Conservation (phyloP, 805 yeast genomes). For the Sporopachydermia quercuum region DNA sequence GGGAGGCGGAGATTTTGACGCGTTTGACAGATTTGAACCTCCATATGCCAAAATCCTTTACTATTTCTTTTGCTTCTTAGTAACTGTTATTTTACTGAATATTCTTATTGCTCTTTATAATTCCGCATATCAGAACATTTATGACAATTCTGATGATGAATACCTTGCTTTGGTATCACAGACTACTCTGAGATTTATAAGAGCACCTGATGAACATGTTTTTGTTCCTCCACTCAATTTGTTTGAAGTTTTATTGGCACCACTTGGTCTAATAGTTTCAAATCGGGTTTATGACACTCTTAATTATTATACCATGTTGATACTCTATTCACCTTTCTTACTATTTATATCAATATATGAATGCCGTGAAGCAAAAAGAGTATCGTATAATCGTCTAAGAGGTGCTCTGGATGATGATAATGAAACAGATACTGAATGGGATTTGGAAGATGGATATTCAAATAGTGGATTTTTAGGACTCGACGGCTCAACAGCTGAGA, state of each 20-base stretch:
- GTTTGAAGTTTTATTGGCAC: constrained; percentile 40
- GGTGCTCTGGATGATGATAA: constrained; percentile 66
- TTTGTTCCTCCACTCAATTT: constrained; percentile 78
- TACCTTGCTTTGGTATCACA: constrained; percentile 74
- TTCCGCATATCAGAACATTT: constrained; percentile 68
- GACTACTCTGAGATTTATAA: constrained; percentile 65
- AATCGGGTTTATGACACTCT: constrained; percentile 23
- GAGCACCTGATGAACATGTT: constrained; percentile 81
- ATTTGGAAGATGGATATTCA: constrained; percentile 57
- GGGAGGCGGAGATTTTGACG: constrained; percentile 59
- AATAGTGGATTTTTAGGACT: constrained; percentile 23
- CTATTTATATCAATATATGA: constrained; percentile 48
- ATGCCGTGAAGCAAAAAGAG: constrained; percentile 49
- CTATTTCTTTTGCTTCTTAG: constrained; percentile 62
- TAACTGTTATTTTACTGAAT: constrained; percentile 63
- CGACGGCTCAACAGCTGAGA: constrained; percentile 23
- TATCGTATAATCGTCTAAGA: constrained; percentile 51
- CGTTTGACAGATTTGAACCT: constrained; percentile 58
- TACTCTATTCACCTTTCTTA: constrained; percentile 57
- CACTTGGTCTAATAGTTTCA: constrained; percentile 23
- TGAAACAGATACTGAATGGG: constrained; percentile 70
- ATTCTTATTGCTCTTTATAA: constrained; percentile 75
- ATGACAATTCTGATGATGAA: constrained; percentile 72
- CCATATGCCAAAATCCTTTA: constrained; percentile 77
- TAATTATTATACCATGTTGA: constrained; percentile 42